Conservation (phyloP, 495 filamentous ascomycete genomes). For the Aspergillus baeticus region DNA sequence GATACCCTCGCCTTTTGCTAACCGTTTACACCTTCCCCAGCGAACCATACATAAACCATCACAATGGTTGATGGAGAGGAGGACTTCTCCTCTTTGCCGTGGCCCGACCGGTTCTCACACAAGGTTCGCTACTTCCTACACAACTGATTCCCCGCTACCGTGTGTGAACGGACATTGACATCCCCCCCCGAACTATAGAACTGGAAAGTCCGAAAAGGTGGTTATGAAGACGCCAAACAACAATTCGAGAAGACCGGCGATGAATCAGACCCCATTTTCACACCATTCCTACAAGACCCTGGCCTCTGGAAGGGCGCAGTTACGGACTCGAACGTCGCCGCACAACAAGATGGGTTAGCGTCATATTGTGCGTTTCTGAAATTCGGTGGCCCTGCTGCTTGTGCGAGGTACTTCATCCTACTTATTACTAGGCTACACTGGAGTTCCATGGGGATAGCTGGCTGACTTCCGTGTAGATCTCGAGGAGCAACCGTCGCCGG, state of each 20-base stretch:
- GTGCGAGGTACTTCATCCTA: conserved; percentile 56
- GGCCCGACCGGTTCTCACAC: conserved; percentile 81
- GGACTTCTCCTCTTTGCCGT: conserved; percentile 78
- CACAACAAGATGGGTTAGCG: conserved; percentile 87
- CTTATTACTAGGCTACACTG: neutral
- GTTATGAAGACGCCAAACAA: conserved; percentile 89
- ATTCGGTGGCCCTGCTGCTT: conserved; percentile 76
- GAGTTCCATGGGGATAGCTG: neutral
- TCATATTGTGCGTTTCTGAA: conserved; percentile 88
- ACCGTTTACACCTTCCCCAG: conserved; percentile 3
- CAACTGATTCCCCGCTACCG: neutral
- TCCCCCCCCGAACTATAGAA: conserved; percentile 47
- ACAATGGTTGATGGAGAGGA: conserved; percentile 64
- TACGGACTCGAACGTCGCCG: conserved; percentile 94
- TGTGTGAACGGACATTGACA: conserved; percentile 21
- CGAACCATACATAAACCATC: conserved; percentile 11
- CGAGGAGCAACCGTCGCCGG: conserved; percentile 69
- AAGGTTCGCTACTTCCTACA: conserved; percentile 57
- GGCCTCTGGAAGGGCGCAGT: conserved; percentile 89
- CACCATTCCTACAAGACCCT: conserved; percentile 81
- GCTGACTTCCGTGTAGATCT: conserved; percentile 51
- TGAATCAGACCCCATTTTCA: conserved; percentile 82
- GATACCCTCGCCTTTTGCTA: neutral
- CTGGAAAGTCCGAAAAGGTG: conserved; percentile 97
- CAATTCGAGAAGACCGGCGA: conserved; percentile 82